These are phyloP conservation scores for Rhodocollybia butyracea DNA, from an alignment of 768 basidiomycete species.

Conservation along the genomic window DNA sequence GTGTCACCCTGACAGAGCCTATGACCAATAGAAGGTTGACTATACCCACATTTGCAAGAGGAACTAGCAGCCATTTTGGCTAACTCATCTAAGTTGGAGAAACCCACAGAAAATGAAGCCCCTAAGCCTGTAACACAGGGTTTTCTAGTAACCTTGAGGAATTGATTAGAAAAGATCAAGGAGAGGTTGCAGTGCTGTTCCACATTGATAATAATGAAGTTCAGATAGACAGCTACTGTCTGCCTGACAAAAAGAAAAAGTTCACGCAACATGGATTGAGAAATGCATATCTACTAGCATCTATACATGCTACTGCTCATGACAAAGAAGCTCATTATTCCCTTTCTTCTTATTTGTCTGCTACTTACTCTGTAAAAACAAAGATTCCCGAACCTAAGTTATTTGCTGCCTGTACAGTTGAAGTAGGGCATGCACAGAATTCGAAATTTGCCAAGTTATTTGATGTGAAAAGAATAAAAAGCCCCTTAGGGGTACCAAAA, in stretches of 20 bases:
- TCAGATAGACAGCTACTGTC: background rate
- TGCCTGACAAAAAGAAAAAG: background rate
- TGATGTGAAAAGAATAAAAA: too few species aligned
- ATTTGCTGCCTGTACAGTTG: too few species aligned
- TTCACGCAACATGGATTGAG: background rate
- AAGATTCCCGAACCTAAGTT: too few species aligned
- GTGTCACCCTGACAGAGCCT: background rate
- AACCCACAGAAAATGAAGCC: background rate
- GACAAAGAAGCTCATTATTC: background rate
- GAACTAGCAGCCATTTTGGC: background rate
- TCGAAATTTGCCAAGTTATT: too few species aligned
- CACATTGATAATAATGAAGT: background rate
- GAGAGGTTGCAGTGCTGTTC: slow-evolving; percentile 5
- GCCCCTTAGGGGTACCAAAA: too few species aligned
- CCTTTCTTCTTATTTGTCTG: too few species aligned
- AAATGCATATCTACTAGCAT: slow-evolving; percentile 4
- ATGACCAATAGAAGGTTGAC: background rate
- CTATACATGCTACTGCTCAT: background rate
- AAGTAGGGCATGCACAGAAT: too few species aligned
- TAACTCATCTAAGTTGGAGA: background rate
- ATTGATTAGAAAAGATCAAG: slow-evolving; percentile 7
- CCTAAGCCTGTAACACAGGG: background rate
- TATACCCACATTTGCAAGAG: background rate
- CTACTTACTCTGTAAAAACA: too few species aligned
- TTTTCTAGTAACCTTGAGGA: slow-evolving; percentile 7